These are phyloP conservation scores for Rhodomyrtus psidioides DNA, from an alignment of 441 rosid genomes.

Conservation along the genomic window DNA sequence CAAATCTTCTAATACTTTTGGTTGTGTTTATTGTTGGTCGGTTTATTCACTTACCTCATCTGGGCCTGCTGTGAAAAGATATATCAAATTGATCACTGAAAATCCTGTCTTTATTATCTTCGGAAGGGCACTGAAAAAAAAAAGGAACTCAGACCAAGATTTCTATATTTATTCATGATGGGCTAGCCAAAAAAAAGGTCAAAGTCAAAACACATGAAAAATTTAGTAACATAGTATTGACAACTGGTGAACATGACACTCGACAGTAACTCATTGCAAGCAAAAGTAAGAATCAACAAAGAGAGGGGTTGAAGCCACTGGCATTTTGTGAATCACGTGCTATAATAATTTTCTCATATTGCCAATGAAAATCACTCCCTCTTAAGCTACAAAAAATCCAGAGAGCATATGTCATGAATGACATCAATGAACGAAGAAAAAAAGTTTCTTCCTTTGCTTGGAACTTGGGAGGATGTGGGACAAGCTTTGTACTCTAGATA, in stretches of 20 bases:
- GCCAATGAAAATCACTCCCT: background rate
- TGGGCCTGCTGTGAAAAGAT: conserved; percentile 96
- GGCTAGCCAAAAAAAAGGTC: background rate
- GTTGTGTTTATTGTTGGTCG: background rate
- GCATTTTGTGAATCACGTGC: background rate
- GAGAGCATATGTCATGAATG: background rate
- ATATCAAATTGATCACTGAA: conserved; percentile 90
- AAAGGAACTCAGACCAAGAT: background rate
- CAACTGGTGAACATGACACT: background rate
- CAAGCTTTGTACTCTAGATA: too few species aligned
- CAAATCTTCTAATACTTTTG: background rate
- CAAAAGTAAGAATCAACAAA: background rate
- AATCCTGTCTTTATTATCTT: conserved; percentile 98
- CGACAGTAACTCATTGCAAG: background rate
- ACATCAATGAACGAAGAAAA: background rate
- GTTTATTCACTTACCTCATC: conserved; percentile 63
- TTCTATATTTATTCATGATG: background rate
- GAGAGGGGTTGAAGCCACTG: background rate
- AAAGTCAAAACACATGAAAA: background rate
- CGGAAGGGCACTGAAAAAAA: conserved; percentile 75
- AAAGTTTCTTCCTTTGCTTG: conserved; percentile 6
- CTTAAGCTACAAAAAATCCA: background rate
- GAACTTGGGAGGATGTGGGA: too few species aligned
- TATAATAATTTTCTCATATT: background rate
- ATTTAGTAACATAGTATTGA: background rate